Percentiles rank a stretch among this genome's conserved stretches.
Evolutionary conservation across 225 moss, liverwort and hornwort species (phyloP).

Genomic region (Anthoceros angustus): DNA sequence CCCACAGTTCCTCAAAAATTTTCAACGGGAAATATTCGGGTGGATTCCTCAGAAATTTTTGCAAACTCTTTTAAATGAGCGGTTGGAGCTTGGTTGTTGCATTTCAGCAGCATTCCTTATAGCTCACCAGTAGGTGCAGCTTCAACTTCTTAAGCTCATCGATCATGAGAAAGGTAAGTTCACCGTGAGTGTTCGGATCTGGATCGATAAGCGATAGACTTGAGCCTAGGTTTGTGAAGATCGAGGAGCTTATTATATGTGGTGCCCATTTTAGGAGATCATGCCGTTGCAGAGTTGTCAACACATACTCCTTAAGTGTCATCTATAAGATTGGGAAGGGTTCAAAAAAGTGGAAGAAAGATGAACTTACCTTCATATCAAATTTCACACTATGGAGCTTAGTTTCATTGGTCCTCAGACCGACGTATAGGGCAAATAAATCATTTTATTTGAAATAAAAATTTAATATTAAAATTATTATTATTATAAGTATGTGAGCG

Average conservation of each 20-base stretch:
- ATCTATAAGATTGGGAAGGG: too few species aligned
- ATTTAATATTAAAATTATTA: too few species aligned
- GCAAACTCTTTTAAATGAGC: constrained; percentile 28
- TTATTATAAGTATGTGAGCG: too few species aligned
- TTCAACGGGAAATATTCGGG: constrained; percentile 30
- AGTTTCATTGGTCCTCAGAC: too few species aligned
- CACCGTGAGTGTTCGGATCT: background rate
- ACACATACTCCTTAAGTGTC: too few species aligned
- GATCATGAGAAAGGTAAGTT: constrained; percentile 17
- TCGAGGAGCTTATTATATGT: background rate
- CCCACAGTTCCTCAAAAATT: constrained; percentile 47
- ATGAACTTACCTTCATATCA: too few species aligned
- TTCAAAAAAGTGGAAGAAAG: too few species aligned
- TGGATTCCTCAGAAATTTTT: constrained; percentile 28
- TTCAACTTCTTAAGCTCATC: constrained; percentile 54
- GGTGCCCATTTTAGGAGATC: constrained; percentile 41
- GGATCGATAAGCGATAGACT: background rate
- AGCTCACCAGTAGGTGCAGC: constrained; percentile 68
- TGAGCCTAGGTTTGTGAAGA: background rate
- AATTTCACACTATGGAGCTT: too few species aligned
- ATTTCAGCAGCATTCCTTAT: constrained; percentile 79
- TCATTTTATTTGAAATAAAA: too few species aligned
- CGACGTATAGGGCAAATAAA: too few species aligned
- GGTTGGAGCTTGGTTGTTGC: constrained; percentile 74
- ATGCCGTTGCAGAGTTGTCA: constrained; percentile 51